A percentile compares a stretch with the other conserved stretches of the same genome.
These are phyloP conservation scores for Przewalskia tangutica DNA, from an alignment of 257 asterid genomes.

Conservation along the genomic window DNA sequence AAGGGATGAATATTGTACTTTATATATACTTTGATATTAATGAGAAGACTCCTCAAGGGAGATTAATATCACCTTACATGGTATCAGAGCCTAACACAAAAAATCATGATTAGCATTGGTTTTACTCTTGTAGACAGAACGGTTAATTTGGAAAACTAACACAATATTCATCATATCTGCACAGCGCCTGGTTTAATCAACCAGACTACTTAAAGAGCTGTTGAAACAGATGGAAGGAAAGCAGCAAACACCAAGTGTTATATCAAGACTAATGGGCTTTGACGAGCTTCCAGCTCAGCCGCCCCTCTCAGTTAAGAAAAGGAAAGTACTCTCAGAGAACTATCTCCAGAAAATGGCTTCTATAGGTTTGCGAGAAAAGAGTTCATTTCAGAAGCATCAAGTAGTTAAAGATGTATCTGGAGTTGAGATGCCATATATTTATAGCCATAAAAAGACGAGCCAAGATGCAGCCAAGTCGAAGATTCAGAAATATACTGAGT, in stretches of 20 bases:
- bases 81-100: too few relatives aligned
- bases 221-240: conserved; percentile 32
- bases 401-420: conserved; percentile 10
- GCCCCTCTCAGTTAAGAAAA: conserved; percentile 11
- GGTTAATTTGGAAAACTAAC: neutral
- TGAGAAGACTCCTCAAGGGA: too few relatives aligned
- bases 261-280: conserved; percentile 47
- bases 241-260: conserved; percentile 41
- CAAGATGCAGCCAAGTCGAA: conserved; percentile 9
- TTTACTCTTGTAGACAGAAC: neutral
- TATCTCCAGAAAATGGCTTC: conserved; percentile 48
- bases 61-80: too few relatives aligned
- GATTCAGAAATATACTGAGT: conserved; percentile 1
- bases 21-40: too few relatives aligned
- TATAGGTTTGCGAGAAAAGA: conserved; percentile 35
- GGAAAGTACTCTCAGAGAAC: conserved; percentile 46
- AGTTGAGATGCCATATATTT: conserved; percentile 1
- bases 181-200: conserved; percentile 16
- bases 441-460: neutral
- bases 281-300: conserved; percentile 32
- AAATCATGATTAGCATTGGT: neutral
- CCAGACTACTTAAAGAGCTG: conserved; percentile 24
- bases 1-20: too few relatives aligned
- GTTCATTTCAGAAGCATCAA: conserved; percentile 20
- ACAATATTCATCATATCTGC: neutral